These are phyloP conservation scores for Neurospora pannonica DNA, from an alignment of 495 filamentous ascomycete species.

Conservation along the genomic window DNA sequence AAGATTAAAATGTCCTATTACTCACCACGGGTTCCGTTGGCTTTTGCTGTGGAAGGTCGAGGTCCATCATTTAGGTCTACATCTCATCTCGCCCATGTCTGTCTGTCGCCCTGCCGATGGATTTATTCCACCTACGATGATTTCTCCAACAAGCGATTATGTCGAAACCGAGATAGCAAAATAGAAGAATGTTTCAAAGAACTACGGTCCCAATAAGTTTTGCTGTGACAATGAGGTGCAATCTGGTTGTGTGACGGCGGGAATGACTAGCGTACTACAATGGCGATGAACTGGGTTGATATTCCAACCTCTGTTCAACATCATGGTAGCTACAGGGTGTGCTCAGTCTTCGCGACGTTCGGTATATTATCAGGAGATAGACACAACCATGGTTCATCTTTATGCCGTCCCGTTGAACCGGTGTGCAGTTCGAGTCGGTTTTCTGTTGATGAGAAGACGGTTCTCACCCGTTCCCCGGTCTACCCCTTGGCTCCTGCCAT, in stretches of 20 bases:
- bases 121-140: neutral
- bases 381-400: neutral
- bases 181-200: neutral
- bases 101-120: neutral
- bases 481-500: too few species aligned
- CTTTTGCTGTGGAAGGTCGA: constrained; percentile 29
- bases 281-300: neutral
- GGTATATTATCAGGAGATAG: neutral
- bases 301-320: neutral
- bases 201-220: neutral
- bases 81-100: constrained; percentile 10
- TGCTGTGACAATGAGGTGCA: neutral
- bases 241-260: neutral
- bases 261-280: neutral
- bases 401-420: neutral
- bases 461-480: too few species aligned
- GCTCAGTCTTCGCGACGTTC: neutral
- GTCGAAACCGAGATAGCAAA: neutral
- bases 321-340: neutral
- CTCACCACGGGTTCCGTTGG: constrained; percentile 39
- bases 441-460: neutral
- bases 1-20: constrained; percentile 40
- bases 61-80: constrained; percentile 41
- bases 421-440: neutral
- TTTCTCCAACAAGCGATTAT: neutral